Conservation (phyloP, 495 filamentous ascomycete genomes). For the Chaetomium fimeti region DNA sequence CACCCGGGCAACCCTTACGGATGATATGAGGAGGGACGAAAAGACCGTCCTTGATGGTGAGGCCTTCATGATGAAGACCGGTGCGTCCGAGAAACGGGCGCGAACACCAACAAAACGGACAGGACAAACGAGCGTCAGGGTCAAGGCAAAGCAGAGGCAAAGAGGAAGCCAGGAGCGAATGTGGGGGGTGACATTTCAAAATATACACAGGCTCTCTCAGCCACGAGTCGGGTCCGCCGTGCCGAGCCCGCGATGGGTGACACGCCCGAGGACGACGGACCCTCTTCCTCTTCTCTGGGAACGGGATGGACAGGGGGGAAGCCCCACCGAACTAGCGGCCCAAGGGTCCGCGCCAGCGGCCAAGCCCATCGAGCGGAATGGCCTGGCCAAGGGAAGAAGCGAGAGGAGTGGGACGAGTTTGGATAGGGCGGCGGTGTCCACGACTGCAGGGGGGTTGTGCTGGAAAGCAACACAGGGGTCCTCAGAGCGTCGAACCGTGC, state of each 20-base stretch:
- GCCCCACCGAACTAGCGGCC: constrained; percentile 10
- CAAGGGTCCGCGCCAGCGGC: not conserved
- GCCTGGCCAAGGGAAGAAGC: constrained; percentile 18
- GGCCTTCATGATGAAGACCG: constrained; percentile 28
- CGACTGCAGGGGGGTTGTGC: constrained; percentile 16
- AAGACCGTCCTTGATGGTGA: constrained; percentile 23
- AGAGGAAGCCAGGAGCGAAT: not conserved
- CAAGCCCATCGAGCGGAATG: constrained; percentile 13
- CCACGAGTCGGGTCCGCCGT: constrained; percentile 3
- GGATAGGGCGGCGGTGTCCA: constrained; percentile 7
- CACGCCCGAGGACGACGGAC: constrained; percentile 10
- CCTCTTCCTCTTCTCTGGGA: constrained; percentile 14
- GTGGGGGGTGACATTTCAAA: constrained; percentile 13
- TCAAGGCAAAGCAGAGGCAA: constrained; percentile 13
- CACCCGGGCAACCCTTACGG: constrained; percentile 8
- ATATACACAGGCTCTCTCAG: constrained; percentile 16
- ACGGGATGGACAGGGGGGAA: constrained; percentile 9
- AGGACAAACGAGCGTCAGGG: constrained; percentile 26
- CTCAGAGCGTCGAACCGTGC: not conserved
- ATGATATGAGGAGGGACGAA: constrained; percentile 25
- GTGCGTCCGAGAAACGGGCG: constrained; percentile 18
- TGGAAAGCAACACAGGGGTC: constrained; percentile 12
- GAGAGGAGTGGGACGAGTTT: constrained; percentile 15
- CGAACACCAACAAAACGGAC: constrained; percentile 19
- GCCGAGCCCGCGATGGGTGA: constrained; percentile 16